Evolutionary conservation across 495 filamentous ascomycete species (phyloP).

Genomic region (Tuber indicum): DNA sequence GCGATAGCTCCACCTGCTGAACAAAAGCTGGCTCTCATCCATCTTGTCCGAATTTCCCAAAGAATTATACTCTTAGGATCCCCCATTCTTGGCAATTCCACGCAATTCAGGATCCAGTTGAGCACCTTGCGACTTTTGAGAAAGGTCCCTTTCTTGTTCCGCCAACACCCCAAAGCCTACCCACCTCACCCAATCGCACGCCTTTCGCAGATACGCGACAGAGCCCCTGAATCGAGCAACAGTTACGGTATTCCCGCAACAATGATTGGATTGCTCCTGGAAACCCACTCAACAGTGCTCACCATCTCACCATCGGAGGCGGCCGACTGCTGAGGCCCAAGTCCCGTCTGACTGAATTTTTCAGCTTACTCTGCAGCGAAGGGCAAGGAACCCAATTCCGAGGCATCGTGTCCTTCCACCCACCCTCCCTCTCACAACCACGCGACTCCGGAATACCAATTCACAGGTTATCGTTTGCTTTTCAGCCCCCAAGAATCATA

Average conservation of each 20-base stretch:
- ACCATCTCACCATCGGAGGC: neutral
- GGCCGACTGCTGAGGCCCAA: neutral
- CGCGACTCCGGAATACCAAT: neutral
- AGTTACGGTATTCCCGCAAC: neutral
- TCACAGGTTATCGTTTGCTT: neutral
- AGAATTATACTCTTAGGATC: neutral
- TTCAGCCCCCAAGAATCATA: neutral
- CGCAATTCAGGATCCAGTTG: neutral
- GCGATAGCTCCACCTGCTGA: neutral
- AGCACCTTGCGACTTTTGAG: neutral
- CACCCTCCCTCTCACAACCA: neutral
- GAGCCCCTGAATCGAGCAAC: neutral
- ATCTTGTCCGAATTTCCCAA: neutral
- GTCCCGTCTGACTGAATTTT: neutral
- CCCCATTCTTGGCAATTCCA: neutral
- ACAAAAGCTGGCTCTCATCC: neutral
- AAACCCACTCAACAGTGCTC: neutral
- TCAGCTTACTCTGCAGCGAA: constrained; percentile 1
- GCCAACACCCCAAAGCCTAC: neutral
- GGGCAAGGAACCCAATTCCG: neutral
- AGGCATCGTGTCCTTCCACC: neutral
- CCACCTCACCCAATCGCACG: neutral
- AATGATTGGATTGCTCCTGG: neutral
- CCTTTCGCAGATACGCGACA: neutral
- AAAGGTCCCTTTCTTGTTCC: neutral